Evolutionary conservation across 495 filamentous ascomycete species (phyloP).

Genomic region (Penicillium lividum): DNA sequence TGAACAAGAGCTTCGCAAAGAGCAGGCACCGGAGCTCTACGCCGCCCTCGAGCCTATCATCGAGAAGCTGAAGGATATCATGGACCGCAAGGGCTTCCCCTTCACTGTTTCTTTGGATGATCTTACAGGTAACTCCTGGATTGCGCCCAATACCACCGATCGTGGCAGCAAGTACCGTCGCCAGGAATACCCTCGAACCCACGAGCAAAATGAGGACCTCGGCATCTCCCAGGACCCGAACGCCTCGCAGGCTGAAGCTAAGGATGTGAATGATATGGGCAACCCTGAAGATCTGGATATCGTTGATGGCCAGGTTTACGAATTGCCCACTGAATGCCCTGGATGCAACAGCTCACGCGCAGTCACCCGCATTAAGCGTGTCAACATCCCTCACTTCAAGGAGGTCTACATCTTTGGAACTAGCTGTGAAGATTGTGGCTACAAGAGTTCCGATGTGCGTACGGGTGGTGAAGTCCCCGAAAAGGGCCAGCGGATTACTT

Average conservation of each 20-base stretch:
- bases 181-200: constrained; percentile 75
- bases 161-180: constrained; percentile 74
- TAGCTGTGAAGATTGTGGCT: constrained; percentile 86
- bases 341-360: constrained; percentile 62
- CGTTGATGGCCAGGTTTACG: constrained; percentile 84
- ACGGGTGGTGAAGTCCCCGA: constrained; percentile 91
- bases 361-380: constrained; percentile 61
- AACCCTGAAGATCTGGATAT: constrained; percentile 70
- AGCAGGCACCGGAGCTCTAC: constrained; percentile 70
- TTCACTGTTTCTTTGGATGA: constrained; percentile 87
- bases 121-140: constrained; percentile 95
- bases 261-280: constrained; percentile 16
- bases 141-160: constrained; percentile 80
- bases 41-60: constrained; percentile 75
- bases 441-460: constrained; percentile 92
- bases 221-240: constrained; percentile 59
- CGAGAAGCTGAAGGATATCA: constrained; percentile 66
- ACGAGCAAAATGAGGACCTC: constrained; percentile 80
- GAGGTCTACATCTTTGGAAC: constrained; percentile 91
- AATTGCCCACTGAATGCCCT: constrained; percentile 86
- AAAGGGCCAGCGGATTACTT: constrained; percentile 78
- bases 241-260: constrained; percentile 27
- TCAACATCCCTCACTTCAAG: constrained; percentile 95
- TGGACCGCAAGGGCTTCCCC: constrained; percentile 74
- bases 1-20: constrained; percentile 74